Percentiles rank a stretch among this genome's conserved stretches.
These are phyloP conservation scores for Citrus mangshanensis DNA, from an alignment of 345 rosid genomes.

Conservation along the genomic window DNA sequence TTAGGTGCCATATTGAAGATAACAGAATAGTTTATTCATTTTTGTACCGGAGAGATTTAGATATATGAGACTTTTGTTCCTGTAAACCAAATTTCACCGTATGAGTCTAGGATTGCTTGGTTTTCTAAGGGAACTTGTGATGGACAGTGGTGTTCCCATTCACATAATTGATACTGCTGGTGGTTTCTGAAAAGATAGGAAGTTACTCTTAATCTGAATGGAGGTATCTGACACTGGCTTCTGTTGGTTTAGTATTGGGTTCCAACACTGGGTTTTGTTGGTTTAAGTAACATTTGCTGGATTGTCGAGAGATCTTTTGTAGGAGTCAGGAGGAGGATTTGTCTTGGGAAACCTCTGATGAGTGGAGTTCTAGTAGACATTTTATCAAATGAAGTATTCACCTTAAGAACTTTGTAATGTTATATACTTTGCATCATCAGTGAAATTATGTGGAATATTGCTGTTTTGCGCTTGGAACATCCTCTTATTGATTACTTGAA, in stretches of 20 bases:
- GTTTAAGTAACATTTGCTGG: neutral
- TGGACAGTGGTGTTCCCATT: neutral
- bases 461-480: neutral
- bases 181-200: neutral
- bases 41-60: too few species aligned
- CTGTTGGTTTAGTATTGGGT: neutral
- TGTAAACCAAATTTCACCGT: neutral
- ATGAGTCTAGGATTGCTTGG: neutral
- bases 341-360: neutral
- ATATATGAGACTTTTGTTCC: neutral
- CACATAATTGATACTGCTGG: neutral
- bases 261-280: neutral
- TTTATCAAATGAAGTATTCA: neutral
- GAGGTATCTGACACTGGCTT: neutral
- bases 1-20: too few species aligned
- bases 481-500: neutral
- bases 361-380: neutral
- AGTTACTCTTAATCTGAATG: neutral
- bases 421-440: too few species aligned
- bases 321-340: neutral
- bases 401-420: neutral
- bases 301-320: neutral
- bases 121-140: neutral
- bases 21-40: too few species aligned
- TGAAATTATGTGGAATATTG: neutral